Percentiles rank a stretch among this genome's conserved stretches.
Evolutionary conservation across 331 rosid species (phyloP).

Genomic region (Telfairia occidentalis): DNA sequence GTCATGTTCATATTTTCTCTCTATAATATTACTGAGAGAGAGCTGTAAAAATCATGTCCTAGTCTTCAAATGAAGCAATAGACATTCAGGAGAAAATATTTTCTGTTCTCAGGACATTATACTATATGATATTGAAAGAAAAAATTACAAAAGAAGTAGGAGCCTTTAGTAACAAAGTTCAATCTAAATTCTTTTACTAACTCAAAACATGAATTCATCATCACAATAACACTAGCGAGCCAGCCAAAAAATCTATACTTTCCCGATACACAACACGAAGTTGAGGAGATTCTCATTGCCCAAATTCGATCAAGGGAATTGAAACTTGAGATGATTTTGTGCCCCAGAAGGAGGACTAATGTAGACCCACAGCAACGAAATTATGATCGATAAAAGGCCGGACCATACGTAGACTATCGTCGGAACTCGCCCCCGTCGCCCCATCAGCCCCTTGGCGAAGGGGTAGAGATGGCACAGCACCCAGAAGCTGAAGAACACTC

Average conservation of each 20-base stretch:
- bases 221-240: not conserved
- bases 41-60: too few relatives aligned
- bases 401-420: constrained; percentile 79
- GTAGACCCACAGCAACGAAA: constrained; percentile 81
- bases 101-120: too few relatives aligned
- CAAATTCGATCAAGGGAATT: constrained; percentile 34
- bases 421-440: constrained; percentile 65
- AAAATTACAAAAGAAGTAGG: not conserved
- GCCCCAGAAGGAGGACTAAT: constrained; percentile 56
- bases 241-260: not conserved
- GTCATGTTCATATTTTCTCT: too few relatives aligned
- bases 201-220: not conserved
- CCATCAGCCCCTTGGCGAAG: constrained; percentile 67
- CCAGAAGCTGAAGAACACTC: constrained; percentile 85
- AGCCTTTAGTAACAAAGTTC: too few relatives aligned
- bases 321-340: constrained; percentile 47
- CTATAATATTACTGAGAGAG: too few relatives aligned
- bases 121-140: too few relatives aligned
- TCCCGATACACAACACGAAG: constrained; percentile 2
- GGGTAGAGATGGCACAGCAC: constrained; percentile 78
- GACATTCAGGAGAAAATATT: too few relatives aligned
- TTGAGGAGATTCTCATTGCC: constrained; percentile 2
- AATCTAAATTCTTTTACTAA: not conserved
- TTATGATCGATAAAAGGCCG: constrained; percentile 59
- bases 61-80: too few relatives aligned